Percentiles rank a stretch among this genome's conserved stretches.
Conservation (phyloP, 768 basidiomycete genomes). For the Wakefieldia striispora region DNA sequence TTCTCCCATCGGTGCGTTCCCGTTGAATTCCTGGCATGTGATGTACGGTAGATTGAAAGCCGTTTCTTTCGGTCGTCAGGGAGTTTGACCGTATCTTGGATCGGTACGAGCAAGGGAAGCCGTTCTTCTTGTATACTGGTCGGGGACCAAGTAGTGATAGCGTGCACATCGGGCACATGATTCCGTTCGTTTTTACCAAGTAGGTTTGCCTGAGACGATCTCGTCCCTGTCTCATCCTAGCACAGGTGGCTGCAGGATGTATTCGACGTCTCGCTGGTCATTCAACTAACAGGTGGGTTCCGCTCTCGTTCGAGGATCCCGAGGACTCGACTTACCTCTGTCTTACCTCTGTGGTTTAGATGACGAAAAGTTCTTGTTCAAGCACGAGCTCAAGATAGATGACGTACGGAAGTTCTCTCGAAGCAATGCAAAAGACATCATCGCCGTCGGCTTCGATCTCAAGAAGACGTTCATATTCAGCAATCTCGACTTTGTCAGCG, state of each 20-base stretch:
- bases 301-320: not conserved
- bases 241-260: slow-evolving; percentile 94
- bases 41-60: not conserved
- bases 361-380: slow-evolving; percentile 99
- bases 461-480: slow-evolving; percentile 98
- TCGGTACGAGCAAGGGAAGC: slow-evolving; percentile 94
- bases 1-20: slow-evolving; percentile 88
- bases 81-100: slow-evolving; percentile 94
- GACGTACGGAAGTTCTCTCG: slow-evolving; percentile 80
- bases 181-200: slow-evolving; percentile 98
- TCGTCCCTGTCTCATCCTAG: not conserved
- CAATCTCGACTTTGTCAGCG: slow-evolving; percentile 86
- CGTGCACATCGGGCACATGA: slow-evolving; percentile 97
- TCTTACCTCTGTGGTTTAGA: slow-evolving; percentile 46
- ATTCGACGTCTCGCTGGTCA: slow-evolving; percentile 89
- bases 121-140: slow-evolving; percentile 97
- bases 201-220: slow-evolving; percentile 36
- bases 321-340: not conserved
- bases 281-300: slow-evolving; percentile 85
- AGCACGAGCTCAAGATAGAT: slow-evolving; percentile 88
- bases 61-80: slow-evolving; percentile 38
- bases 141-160: slow-evolving; percentile 95
- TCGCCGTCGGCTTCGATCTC: slow-evolving; percentile 90
- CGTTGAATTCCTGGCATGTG: not conserved
- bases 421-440: slow-evolving; percentile 92